Evolutionary conservation across 140 eudicot genomes (phyloP).

Genomic region (Anethum foeniculum): DNA sequence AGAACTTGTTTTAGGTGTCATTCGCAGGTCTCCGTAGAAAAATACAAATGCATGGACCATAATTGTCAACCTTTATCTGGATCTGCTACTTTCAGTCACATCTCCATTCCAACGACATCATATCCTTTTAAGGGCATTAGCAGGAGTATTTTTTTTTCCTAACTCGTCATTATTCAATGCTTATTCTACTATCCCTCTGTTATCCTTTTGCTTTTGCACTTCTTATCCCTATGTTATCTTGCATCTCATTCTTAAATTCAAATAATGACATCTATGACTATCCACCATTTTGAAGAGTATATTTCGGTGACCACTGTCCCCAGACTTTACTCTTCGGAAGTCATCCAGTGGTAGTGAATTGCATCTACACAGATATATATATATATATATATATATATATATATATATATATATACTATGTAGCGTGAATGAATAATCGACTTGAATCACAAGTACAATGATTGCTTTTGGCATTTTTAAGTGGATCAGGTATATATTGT

Average conservation of each 20-base stretch:
- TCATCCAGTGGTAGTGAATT: conserved; percentile 32
- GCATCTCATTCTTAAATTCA: background rate
- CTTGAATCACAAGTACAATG: too few species aligned
- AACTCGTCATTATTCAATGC: background rate
- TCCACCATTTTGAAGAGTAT: conserved; percentile 43
- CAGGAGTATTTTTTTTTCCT: background rate
- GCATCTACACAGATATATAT: too few species aligned
- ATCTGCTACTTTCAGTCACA: conserved; percentile 64
- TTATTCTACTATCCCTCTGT: background rate
- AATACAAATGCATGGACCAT: conserved; percentile 40
- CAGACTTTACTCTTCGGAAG: conserved; percentile 65
- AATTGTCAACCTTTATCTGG: conserved; percentile 42
- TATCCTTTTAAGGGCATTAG: conserved; percentile 72
- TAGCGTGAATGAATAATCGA: too few species aligned
- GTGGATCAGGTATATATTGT: too few species aligned
- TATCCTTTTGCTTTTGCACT: background rate
- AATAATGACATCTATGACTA: background rate
- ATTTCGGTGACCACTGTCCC: conserved; percentile 55
- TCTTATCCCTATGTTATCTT: background rate
- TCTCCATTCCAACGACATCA: conserved; percentile 42
- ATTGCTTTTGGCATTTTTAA: too few species aligned
- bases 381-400: too few species aligned
- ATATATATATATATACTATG: too few species aligned
- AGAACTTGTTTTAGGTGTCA: conserved; percentile 23
- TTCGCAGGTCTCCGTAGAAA: conserved; percentile 25